Conservation (phyloP, 2,329 filamentous ascomycete genomes). For the Fusarium illudens region DNA sequence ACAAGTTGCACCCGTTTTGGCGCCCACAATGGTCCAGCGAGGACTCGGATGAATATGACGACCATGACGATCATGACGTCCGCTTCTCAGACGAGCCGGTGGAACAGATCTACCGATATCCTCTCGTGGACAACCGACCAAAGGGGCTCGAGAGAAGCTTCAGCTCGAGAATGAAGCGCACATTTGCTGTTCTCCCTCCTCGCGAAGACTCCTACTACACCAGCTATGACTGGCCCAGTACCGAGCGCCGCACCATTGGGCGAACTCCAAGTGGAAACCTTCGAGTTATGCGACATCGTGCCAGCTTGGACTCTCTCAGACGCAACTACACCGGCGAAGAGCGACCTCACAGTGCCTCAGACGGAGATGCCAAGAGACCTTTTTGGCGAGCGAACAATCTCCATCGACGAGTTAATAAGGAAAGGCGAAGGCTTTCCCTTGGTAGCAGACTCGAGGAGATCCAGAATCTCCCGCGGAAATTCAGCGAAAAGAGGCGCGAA, state of each 20-base stretch:
- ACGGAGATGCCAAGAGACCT: constrained; percentile 32
- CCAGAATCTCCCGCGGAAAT: constrained; percentile 61
- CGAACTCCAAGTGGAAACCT: constrained; percentile 68
- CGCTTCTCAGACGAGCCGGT: constrained; percentile 48
- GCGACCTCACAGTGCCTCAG: constrained; percentile 49
- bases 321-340: constrained; percentile 34
- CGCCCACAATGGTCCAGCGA: constrained; percentile 59
- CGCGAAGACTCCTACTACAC: constrained; percentile 48
- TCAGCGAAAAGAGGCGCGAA: constrained; percentile 67
- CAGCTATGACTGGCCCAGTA: constrained; percentile 47
- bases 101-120: constrained; percentile 56
- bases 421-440: constrained; percentile 50
- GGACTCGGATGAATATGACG: constrained; percentile 40
- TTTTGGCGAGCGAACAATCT: constrained; percentile 47
- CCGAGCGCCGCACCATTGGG: constrained; percentile 66
- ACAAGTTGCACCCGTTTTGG: constrained; percentile 69
- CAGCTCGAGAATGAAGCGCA: constrained; percentile 63
- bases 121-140: constrained; percentile 59
- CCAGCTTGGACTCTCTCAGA: constrained; percentile 56
- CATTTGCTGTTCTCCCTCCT: constrained; percentile 68
- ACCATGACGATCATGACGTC: constrained; percentile 41
- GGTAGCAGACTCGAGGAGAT: constrained; percentile 61
- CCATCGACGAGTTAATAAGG: constrained; percentile 37
- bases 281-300: constrained; percentile 63
- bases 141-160: constrained; percentile 56